Conservation (phyloP, 1,284 basidiomycete species). For the Pseudozyma hubeiensis region DNA sequence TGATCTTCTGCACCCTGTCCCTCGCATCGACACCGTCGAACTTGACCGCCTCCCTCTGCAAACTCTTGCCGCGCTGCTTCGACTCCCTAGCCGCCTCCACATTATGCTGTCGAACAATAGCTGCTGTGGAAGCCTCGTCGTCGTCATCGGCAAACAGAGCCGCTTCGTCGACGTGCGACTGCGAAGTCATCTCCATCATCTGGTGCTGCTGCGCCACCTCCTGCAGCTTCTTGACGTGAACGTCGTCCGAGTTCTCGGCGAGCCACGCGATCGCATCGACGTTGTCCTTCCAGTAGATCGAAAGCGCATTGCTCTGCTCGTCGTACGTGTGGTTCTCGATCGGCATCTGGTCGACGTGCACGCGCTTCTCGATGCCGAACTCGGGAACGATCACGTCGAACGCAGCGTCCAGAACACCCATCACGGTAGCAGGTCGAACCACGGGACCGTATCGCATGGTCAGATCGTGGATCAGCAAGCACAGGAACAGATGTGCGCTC, state of each 20-base stretch:
- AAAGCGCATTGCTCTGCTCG: conserved; percentile 86
- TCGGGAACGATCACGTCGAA: conserved; percentile 94
- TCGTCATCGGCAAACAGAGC: conserved; percentile 63
- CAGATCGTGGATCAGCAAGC: conserved; percentile 89
- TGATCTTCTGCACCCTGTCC: conserved; percentile 50
- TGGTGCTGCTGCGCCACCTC: conserved; percentile 53
- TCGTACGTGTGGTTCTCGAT: conserved; percentile 87
- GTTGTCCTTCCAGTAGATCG: conserved; percentile 77
- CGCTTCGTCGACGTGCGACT: conserved; percentile 57
- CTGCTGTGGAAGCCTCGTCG: conserved; percentile 40
- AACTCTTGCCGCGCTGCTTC: conserved; percentile 44
- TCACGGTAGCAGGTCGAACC: conserved; percentile 84
- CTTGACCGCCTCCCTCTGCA: conserved; percentile 36
- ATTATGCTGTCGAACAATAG: conserved; percentile 37
- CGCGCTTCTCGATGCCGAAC: conserved; percentile 96
- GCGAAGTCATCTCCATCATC: conserved; percentile 60
- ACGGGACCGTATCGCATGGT: conserved; percentile 95
- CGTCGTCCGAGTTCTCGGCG: conserved; percentile 85
- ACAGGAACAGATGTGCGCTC: conserved; percentile 92
- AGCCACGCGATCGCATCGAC: conserved; percentile 91
- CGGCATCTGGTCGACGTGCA: conserved; percentile 98
- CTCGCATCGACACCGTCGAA: conserved; percentile 40
- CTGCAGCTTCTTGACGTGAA: conserved; percentile 62
- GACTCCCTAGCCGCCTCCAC: conserved; percentile 50
- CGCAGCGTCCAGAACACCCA: conserved; percentile 91